Conservation (phyloP, 1,284 basidiomycete species). For the Tausonia pullulans region DNA sequence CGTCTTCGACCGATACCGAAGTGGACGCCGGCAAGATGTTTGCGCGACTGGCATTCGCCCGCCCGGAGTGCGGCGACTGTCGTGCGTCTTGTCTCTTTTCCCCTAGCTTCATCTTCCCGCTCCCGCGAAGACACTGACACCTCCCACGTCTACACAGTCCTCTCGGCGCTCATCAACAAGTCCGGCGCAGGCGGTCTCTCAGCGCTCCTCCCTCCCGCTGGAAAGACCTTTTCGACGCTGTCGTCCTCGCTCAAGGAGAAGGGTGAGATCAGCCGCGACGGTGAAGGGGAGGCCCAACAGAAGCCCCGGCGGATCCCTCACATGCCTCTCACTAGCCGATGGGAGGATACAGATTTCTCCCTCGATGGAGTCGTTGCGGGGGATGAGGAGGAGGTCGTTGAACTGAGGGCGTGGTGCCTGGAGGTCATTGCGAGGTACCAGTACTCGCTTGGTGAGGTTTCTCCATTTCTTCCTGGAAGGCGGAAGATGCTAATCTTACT, state of each 20-base stretch:
- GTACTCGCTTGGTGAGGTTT: conserved; percentile 22
- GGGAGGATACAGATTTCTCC: conserved; percentile 37
- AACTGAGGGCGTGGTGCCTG: conserved; percentile 37
- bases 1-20: conserved; percentile 19
- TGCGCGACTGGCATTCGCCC: conserved; percentile 39
- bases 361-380: conserved; percentile 33
- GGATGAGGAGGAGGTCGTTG: conserved; percentile 24
- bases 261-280: not conserved
- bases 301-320: conserved; percentile 23
- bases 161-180: conserved; percentile 38
- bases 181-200: conserved; percentile 40
- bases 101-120: not conserved
- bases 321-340: conserved; percentile 38
- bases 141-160: conserved; percentile 29
- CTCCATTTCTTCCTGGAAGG: not conserved
- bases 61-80: conserved; percentile 40
- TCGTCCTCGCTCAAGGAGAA: not conserved
- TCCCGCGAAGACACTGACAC: too few relatives aligned
- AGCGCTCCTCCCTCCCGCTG: conserved; percentile 37
- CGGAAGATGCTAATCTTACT: too few relatives aligned
- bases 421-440: conserved; percentile 40
- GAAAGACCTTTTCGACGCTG: not conserved
- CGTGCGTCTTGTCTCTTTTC: conserved; percentile 31
- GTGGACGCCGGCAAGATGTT: conserved; percentile 34
- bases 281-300: not conserved